Base-by-base conservation (phyloP, 116 monocot genomes). In the Zostera marina region DNA sequence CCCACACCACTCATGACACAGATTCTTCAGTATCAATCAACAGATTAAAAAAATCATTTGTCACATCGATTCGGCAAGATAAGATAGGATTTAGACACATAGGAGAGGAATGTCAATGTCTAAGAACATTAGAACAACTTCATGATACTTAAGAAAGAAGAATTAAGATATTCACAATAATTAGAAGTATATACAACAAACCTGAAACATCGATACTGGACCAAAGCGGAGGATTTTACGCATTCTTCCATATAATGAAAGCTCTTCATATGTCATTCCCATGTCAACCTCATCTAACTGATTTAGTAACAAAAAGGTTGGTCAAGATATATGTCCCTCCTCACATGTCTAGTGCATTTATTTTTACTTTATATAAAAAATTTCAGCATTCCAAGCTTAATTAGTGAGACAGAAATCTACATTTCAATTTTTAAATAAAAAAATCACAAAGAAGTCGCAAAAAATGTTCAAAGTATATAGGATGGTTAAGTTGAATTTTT, bases 281-380 rank as follows among this genome's bases (percentile, higher is more conserved):
- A 99, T 99, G 76, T 99, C 98, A 41, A 87, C 98, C 72, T 99
- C 98, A 77, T 99, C 98, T 70, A 99, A 78, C 98, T 99, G 71
- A 46, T 61, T 26, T 25, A 61, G 9, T 21, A 24, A 46, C 49
- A 49, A 9, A 49, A 49, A 49, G 13, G 47, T 47, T 15, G 16
- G 16, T 47, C 15, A 47, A 16, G 8, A 48, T 48, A 6, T 6
- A 48, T 46, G 13, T n/a, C n/a, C n/a, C n/a, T n/a, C 4, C 32
- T 32, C 32, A 32, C 47, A 48, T 11, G 17, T 17, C 8, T 14
- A 7, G 16, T 48, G 14, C 47, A 48, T 11, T 46, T 14, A 13
- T 3, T 46, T 17, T 17, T 48, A 6, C 17, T 48, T 48, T 48
- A 11, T 48, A 48, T 6, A 48, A 15, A 46, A 46, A 48, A 7